Evolutionary conservation across 768 basidiomycete genomes (phyloP).

Genomic region (Amanita muscaria): DNA sequence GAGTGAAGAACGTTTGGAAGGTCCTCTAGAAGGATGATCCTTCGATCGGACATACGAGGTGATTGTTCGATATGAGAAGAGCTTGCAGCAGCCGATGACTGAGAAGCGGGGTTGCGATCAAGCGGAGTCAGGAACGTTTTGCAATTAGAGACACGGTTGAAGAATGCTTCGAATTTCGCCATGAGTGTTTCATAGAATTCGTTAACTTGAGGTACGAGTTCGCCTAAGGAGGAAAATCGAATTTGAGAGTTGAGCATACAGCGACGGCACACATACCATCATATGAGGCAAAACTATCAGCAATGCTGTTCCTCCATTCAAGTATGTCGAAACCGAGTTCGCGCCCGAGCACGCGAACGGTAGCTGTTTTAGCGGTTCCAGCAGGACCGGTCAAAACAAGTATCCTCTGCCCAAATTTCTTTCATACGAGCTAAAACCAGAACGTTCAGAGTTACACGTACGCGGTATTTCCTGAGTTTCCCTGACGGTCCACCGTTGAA

Average conservation of each 20-base stretch:
- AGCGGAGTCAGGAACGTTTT: slow-evolving; percentile 46
- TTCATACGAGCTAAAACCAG: neutral
- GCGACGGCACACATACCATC: neutral
- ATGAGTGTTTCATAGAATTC: slow-evolving; percentile 37
- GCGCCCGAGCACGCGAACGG: slow-evolving; percentile 61
- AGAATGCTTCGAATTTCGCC: slow-evolving; percentile 68
- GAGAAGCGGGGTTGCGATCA: slow-evolving; percentile 17
- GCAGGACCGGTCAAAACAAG: slow-evolving; percentile 83
- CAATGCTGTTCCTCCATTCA: slow-evolving; percentile 75
- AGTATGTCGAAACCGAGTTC: slow-evolving; percentile 74
- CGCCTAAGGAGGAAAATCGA: neutral
- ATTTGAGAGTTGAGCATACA: neutral
- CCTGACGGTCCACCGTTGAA: slow-evolving; percentile 58
- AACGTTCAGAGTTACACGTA: slow-evolving; percentile 25
- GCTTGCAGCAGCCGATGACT: slow-evolving; percentile 6
- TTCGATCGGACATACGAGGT: slow-evolving; percentile 24
- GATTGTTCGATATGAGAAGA: slow-evolving; percentile 6
- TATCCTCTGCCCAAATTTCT: slow-evolving; percentile 49
- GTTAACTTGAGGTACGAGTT: neutral
- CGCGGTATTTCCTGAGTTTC: slow-evolving; percentile 65
- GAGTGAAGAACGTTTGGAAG: slow-evolving; percentile 84
- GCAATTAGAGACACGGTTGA: slow-evolving; percentile 60
- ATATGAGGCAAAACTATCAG: slow-evolving; percentile 30
- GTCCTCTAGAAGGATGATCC: slow-evolving; percentile 78
- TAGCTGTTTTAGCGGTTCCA: slow-evolving; percentile 86